phyloP scores from a whole-genome alignment of 495 filamentous ascomycete genomes.

The Penicillium paradoxum region DNA sequence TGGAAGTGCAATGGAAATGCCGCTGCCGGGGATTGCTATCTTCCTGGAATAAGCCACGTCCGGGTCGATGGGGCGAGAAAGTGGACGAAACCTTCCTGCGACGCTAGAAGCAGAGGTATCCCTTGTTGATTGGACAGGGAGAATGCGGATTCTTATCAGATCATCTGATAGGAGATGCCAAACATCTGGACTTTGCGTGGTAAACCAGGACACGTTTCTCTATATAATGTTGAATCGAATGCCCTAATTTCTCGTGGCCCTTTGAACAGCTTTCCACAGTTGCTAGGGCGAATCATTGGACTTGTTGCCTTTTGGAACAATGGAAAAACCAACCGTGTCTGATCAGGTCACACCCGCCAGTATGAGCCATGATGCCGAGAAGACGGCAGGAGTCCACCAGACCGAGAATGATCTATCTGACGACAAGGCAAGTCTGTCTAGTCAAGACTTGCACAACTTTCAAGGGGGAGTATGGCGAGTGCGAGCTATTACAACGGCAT shows the following conservation, averaged over 20 bases:
- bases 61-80: neutral
- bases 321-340: neutral
- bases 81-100: neutral
- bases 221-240: neutral
- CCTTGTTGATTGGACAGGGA: neutral
- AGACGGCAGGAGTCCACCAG: neutral
- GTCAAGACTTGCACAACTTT: neutral
- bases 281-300: too few relatives aligned
- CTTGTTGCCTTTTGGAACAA: too few relatives aligned
- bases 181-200: neutral
- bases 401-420: neutral
- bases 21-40: neutral
- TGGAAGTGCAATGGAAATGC: too few relatives aligned
- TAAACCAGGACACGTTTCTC: neutral
- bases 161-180: constrained; percentile 10
- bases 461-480: constrained; percentile 7
- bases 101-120: neutral
- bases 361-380: neutral
- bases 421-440: neutral
- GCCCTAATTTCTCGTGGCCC: neutral
- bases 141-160: constrained; percentile 5
- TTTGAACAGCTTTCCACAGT: neutral
- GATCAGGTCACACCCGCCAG: neutral
- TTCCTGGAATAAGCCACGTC: neutral
- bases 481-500: constrained; percentile 4